Percentiles rank a stretch among this genome's conserved stretches.
Evolutionary conservation across 179 eudicot species (phyloP).

Genomic region (Actinidia chinensis): DNA sequence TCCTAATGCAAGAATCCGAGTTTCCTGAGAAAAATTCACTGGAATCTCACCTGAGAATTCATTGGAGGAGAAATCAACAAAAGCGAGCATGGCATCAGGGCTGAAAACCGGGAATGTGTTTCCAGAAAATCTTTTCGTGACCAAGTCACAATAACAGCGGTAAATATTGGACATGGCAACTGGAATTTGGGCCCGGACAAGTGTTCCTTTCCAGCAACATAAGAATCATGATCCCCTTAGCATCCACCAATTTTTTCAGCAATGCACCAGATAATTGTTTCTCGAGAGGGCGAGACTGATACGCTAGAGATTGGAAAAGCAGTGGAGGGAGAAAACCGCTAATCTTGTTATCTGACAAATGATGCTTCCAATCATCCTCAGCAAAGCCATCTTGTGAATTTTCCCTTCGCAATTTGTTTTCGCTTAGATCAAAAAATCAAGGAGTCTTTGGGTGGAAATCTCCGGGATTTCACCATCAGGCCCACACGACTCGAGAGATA

Average conservation of each 20-base stretch:
- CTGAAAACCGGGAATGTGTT: slow-evolving; percentile 37
- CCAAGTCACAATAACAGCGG: slow-evolving; percentile 45
- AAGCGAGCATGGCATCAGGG: slow-evolving; percentile 45
- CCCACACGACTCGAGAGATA: slow-evolving; percentile 44
- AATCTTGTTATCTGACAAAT: slow-evolving; percentile 54
- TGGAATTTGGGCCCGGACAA: slow-evolving; percentile 56
- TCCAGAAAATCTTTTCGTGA: slow-evolving; percentile 56
- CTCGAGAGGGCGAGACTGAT: slow-evolving; percentile 46
- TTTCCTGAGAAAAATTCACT: slow-evolving; percentile 35
- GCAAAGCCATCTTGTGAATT: slow-evolving; percentile 55
- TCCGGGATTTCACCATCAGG: slow-evolving; percentile 44
- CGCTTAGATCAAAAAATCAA: slow-evolving; percentile 51
- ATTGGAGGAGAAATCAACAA: slow-evolving; percentile 50
- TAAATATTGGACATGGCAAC: slow-evolving; percentile 41
- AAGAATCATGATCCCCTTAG: slow-evolving; percentile 44
- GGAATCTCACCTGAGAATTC: slow-evolving; percentile 47
- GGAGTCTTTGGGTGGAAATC: slow-evolving; percentile 47
- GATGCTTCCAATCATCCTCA: slow-evolving; percentile 47
- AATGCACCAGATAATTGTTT: slow-evolving; percentile 53
- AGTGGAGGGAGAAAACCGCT: slow-evolving; percentile 50
- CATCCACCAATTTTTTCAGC: slow-evolving; percentile 49
- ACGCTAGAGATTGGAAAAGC: slow-evolving; percentile 43
- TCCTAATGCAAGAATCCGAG: slow-evolving; percentile 42
- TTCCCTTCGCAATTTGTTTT: slow-evolving; percentile 40
- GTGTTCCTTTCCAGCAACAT: slow-evolving; percentile 50